Evolutionary conservation across 2,329 filamentous ascomycete genomes (phyloP).

Genomic region (Paecilomyces formosus): DNA sequence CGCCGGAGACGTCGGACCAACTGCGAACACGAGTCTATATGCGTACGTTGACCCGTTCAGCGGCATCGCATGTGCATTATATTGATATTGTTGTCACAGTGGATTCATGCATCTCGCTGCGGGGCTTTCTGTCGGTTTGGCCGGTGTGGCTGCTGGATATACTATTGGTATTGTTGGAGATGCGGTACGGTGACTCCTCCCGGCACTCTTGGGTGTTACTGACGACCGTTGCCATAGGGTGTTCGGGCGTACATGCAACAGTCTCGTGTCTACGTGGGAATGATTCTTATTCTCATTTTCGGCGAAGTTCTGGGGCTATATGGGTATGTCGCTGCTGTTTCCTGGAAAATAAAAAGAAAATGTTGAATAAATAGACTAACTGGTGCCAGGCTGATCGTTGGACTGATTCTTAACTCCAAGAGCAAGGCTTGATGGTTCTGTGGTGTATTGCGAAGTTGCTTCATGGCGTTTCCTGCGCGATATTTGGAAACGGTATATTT

Average conservation of each 20-base stretch:
- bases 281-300: slow-evolving; percentile 98
- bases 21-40: slow-evolving; percentile 72
- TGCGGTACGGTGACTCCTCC: slow-evolving; percentile 48
- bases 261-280: slow-evolving; percentile 91
- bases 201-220: slow-evolving; percentile 8
- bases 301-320: slow-evolving; percentile 96
- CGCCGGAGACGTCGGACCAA: slow-evolving; percentile 73
- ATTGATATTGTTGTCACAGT: slow-evolving; percentile 36
- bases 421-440: slow-evolving; percentile 48
- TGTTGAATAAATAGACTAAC: neutral
- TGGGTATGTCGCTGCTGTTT: slow-evolving; percentile 54
- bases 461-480: neutral
- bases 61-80: slow-evolving; percentile 10
- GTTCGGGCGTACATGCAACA: slow-evolving; percentile 95
- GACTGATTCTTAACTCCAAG: slow-evolving; percentile 83
- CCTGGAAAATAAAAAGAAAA: neutral
- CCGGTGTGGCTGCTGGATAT: slow-evolving; percentile 89
- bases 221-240: slow-evolving; percentile 40
- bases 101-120: slow-evolving; percentile 92
- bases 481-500: neutral
- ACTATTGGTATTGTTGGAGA: slow-evolving; percentile 95
- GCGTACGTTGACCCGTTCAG: slow-evolving; percentile 47
- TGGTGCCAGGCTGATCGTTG: slow-evolving; percentile 67
- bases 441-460: neutral
- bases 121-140: slow-evolving; percentile 83